Percentiles rank a stretch among this genome's conserved stretches.
These are phyloP conservation scores for Capronia epimyces DNA, from an alignment of 2,329 filamentous ascomycete species.

Conservation along the genomic window DNA sequence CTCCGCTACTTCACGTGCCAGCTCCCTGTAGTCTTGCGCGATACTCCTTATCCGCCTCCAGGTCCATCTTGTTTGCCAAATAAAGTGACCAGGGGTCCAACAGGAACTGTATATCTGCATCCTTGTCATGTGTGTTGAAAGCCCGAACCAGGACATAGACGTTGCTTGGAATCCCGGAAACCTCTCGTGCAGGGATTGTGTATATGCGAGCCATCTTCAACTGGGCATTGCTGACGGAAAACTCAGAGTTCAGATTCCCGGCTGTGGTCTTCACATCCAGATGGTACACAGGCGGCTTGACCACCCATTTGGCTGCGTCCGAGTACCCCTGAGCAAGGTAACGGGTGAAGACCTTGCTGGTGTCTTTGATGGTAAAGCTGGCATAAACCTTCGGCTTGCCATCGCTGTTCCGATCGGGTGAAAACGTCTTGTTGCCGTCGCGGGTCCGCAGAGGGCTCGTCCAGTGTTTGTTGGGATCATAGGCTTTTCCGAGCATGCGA, in stretches of 20 bases:
- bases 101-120: constrained; percentile 1
- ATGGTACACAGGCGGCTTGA: constrained; percentile 6
- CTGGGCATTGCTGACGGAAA: constrained; percentile 3
- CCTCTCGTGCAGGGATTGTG: not conserved
- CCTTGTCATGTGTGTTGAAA: not conserved
- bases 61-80: not conserved
- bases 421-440: constrained; percentile 1
- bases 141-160: constrained; percentile 9
- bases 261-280: constrained; percentile 8
- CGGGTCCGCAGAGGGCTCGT: constrained; percentile 3
- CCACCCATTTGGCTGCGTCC: constrained; percentile 3
- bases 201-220: constrained; percentile 10
- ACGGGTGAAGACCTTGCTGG: constrained; percentile 2
- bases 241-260: constrained; percentile 2
- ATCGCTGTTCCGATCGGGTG: not conserved
- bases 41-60: constrained; percentile 8
- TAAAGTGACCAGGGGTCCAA: constrained; percentile 6
- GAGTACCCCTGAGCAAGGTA: constrained; percentile 5
- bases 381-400: constrained; percentile 5
- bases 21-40: not conserved
- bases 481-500: constrained; percentile 5
- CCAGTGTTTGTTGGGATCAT: constrained; percentile 3
- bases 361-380: constrained; percentile 3
- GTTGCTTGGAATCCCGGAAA: not conserved
- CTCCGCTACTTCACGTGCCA: not conserved